Percentiles rank a stretch among this genome's conserved stretches.
phyloP scores from a whole-genome alignment of 805 yeast genomes.

The Saccharomycopsis schoenii region DNA sequence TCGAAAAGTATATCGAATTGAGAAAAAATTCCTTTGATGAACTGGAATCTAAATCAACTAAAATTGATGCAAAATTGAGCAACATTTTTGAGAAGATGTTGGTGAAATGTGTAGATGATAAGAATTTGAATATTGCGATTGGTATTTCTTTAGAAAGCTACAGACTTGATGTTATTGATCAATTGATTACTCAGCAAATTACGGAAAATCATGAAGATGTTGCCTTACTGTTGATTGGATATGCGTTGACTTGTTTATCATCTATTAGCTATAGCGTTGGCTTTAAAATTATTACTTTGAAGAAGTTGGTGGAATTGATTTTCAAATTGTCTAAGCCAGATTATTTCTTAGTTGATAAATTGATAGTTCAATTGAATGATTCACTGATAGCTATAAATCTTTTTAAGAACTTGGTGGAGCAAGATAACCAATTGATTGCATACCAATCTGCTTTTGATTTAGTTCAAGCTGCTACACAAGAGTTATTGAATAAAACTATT shows the following conservation, averaged over 20 bases:
- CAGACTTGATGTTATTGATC: constrained; percentile 70
- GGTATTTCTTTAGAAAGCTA: constrained; percentile 88
- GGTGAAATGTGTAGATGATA: constrained; percentile 57
- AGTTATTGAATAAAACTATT: constrained; percentile 50
- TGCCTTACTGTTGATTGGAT: constrained; percentile 50
- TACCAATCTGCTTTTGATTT: constrained; percentile 94
- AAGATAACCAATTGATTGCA: constrained; percentile 48
- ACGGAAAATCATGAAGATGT: constrained; percentile 37
- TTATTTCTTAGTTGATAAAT: constrained; percentile 73
- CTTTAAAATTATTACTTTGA: constrained; percentile 59
- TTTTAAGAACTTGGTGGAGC: constrained; percentile 48
- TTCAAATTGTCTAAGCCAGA: constrained; percentile 57
- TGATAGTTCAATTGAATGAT: constrained; percentile 83
- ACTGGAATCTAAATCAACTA: constrained; percentile 12
- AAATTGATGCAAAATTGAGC: constrained; percentile 53
- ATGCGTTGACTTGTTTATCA: constrained; percentile 60
- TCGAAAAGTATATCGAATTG: constrained; percentile 64
- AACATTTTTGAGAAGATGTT: constrained; percentile 81
- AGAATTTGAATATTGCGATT: constrained; percentile 71
- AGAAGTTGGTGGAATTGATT: constrained; percentile 50
- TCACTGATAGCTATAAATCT: constrained; percentile 55
- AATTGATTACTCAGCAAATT: constrained; percentile 37
- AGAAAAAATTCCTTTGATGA: constrained; percentile 42
- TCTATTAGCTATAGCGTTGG: constrained; percentile 52
- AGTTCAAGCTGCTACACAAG: constrained; percentile 86